A percentile compares a stretch with the other conserved stretches of the same genome.
Evolutionary conservation across 2,329 filamentous ascomycete genomes (phyloP).

Genomic region (Fusarium sp.): DNA sequence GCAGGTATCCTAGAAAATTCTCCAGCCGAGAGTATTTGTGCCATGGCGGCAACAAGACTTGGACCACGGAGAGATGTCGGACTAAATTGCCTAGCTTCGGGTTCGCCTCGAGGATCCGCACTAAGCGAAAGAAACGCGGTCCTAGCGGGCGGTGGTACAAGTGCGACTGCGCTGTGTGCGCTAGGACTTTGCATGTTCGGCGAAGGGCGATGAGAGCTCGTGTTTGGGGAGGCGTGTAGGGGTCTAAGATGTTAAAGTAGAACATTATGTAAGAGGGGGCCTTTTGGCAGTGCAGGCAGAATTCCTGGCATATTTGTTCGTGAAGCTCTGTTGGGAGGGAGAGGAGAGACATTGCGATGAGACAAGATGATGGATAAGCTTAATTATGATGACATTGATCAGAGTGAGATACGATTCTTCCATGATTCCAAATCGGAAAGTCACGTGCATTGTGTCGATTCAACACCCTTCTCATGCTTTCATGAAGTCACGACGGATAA

Average conservation of each 20-base stretch:
- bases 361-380: fast-evolving
- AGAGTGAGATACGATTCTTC: neutral
- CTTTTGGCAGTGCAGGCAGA: neutral
- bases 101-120: neutral
- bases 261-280: neutral
- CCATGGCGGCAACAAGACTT: neutral
- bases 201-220: neutral
- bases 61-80: neutral
- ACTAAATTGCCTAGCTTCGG: too few species aligned
- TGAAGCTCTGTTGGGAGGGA: neutral
- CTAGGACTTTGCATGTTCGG: neutral
- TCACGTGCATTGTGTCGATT: too few species aligned
- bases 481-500: too few species aligned
- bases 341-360: neutral
- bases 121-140: fast-evolving
- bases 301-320: neutral
- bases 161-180: neutral
- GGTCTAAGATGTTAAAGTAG: fast-evolving
- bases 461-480: too few species aligned
- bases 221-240: neutral
- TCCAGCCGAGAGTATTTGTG: neutral
- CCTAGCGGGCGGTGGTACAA: neutral
- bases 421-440: too few species aligned
- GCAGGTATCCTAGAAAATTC: neutral
- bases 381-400: neutral